A percentile compares a stretch with the other conserved stretches of the same genome.
phyloP scores from a whole-genome alignment of 2,329 filamentous ascomycete genomes.

The Didymella lethalis region DNA sequence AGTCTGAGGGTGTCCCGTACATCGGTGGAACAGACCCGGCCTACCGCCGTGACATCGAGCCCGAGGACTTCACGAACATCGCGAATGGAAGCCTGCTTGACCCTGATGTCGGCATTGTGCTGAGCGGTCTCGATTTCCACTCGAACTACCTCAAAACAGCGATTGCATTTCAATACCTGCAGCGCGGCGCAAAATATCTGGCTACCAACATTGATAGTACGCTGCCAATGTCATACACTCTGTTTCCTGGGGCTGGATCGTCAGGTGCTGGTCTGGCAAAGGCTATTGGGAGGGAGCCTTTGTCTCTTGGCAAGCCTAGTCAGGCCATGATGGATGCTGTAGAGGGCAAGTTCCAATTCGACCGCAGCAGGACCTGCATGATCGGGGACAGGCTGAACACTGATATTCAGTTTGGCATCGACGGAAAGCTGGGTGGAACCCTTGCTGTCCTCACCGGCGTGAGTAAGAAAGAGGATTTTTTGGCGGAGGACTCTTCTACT shows the following conservation, averaged over 20 bases:
- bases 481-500: constrained; percentile 71
- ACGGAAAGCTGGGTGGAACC: constrained; percentile 89
- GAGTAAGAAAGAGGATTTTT: constrained; percentile 81
- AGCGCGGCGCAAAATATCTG: constrained; percentile 81
- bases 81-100: constrained; percentile 79
- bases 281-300: constrained; percentile 68
- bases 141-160: constrained; percentile 93
- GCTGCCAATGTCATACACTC: constrained; percentile 77
- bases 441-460: constrained; percentile 92
- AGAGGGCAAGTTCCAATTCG: constrained; percentile 91
- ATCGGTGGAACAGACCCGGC: constrained; percentile 86
- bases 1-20: constrained; percentile 77
- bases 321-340: constrained; percentile 99
- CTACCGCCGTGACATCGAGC: constrained; percentile 78
- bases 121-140: constrained; percentile 92
- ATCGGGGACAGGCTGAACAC: constrained; percentile 93
- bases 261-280: constrained; percentile 79
- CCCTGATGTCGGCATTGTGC: constrained; percentile 86
- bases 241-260: constrained; percentile 92
- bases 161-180: constrained; percentile 85
- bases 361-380: constrained; percentile 89
- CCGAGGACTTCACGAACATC: constrained; percentile 80
- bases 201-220: constrained; percentile 95
- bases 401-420: constrained; percentile 93
- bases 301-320: constrained; percentile 90